Base-by-base conservation (phyloP, 2,329 filamentous ascomycete genomes). In the Alternaria alternata region DNA sequence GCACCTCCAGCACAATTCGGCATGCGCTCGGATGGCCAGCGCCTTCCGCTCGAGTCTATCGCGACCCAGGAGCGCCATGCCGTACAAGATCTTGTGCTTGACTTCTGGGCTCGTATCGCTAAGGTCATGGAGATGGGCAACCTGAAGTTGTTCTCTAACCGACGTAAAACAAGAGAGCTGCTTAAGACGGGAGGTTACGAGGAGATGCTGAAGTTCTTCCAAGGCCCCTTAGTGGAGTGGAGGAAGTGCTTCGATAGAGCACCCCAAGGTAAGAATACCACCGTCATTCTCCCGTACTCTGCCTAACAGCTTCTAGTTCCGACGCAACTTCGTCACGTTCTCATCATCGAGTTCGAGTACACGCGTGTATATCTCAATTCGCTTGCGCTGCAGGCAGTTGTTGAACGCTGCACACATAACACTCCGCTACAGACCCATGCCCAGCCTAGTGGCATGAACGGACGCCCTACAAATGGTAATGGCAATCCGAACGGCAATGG, bases 291-390 rank as follows among this genome's bases (percentile, higher is more conserved):
- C 16, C 12, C 16, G 16, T 48, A 30, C 39, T n/a, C 32, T 54
- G 14, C 48, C 30, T 79, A 67, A 78, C 57, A 39, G 6, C 42
- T 26, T 16, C 57, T 66, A 84, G 86, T 89, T 30, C 82, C 85
- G 1, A 81, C 83, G 16, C 81, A 86, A 57, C 87, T 89, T 80
- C 83, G 85, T 46, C 88, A 93, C 75, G 94, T 98, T 59, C 83
- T 99, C 30, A 90, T 88, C 7, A 97, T 98, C 66, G 95, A 99
- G 81, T 97, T 95, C 73, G 93, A 98, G 73, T 97, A 97, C 75
- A 93, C 94, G 26, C 88, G 94, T 71, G 91, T 97, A 51, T 98
- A 98, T 75, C 87, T 97, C 81, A 97, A 98, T 77, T 97, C 94
- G 1, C 84, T 99, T 2, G 94, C 94, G 2, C 83, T 99, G 2